phyloP scores from a whole-genome alignment of 257 asterid species.

The Eustoma russellianum region DNA sequence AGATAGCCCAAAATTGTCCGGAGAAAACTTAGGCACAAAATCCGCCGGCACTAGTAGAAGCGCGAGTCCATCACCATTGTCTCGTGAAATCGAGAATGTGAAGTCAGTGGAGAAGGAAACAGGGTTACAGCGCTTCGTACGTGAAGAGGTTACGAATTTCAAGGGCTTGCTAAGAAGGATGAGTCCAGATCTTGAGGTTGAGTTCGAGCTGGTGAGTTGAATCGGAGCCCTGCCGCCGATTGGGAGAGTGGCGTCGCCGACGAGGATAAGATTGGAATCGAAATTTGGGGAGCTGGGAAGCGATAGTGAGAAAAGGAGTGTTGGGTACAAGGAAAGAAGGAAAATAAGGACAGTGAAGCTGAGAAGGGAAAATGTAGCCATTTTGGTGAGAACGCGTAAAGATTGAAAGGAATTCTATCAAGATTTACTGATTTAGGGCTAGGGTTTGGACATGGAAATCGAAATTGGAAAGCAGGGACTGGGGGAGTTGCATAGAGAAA shows the following conservation, averaged over 20 bases:
- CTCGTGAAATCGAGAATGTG: slow-evolving; percentile 58
- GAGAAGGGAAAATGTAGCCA: slow-evolving; percentile 6
- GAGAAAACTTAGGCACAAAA: slow-evolving; percentile 24
- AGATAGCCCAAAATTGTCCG: slow-evolving; percentile 33
- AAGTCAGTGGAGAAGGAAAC: slow-evolving; percentile 65
- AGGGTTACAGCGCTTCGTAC: slow-evolving; percentile 17
- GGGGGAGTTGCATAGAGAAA: background rate
- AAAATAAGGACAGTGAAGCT: slow-evolving; percentile 9
- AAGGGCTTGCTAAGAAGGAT: slow-evolving; percentile 48
- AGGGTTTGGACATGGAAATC: background rate
- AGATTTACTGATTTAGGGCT: background rate
- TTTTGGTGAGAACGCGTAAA: background rate
- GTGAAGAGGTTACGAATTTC: slow-evolving; percentile 15
- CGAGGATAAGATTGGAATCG: slow-evolving; percentile 35
- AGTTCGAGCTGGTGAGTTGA: slow-evolving; percentile 45
- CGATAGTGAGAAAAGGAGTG: slow-evolving; percentile 29
- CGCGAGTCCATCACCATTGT: slow-evolving; percentile 52
- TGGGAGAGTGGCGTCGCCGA: slow-evolving; percentile 50
- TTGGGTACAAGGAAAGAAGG: slow-evolving; percentile 17
- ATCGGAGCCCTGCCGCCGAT: slow-evolving; percentile 20
- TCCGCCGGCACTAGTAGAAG: slow-evolving; percentile 39
- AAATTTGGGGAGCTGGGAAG: slow-evolving; percentile 33
- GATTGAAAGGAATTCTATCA: no score
- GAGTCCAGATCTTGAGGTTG: slow-evolving; percentile 52
- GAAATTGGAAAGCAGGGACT: background rate